Conservation (phyloP, 2,329 filamentous ascomycete genomes). For the Mycosphaerella sp. region DNA sequence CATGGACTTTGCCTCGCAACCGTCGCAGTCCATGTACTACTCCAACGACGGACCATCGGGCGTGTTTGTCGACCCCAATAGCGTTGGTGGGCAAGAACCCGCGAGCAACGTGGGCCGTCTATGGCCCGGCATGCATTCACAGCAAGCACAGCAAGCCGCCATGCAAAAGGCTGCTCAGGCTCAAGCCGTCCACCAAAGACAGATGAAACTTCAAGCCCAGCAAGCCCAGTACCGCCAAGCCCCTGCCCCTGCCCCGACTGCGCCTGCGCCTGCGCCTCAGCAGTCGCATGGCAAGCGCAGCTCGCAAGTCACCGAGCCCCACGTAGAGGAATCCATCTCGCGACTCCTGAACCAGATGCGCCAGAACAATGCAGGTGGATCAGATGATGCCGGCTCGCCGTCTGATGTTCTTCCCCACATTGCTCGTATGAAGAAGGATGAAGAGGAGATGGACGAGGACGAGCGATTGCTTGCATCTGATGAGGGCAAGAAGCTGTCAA, state of each 20-base stretch:
- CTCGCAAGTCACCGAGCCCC: conserved; percentile 41
- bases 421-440: conserved; percentile 76
- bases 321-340: conserved; percentile 80
- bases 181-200: conserved; percentile 45
- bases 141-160: conserved; percentile 59
- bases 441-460: conserved; percentile 98
- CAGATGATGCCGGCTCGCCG: conserved; percentile 43
- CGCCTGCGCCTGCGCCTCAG: conserved; percentile 29
- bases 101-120: conserved; percentile 58
- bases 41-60: conserved; percentile 37
- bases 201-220: conserved; percentile 38
- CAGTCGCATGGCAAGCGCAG: conserved; percentile 38
- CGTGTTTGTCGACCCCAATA: conserved; percentile 67
- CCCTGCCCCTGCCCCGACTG: conserved; percentile 19
- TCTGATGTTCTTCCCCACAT: conserved; percentile 56
- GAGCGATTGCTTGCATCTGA: conserved; percentile 91
- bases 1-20: conserved; percentile 49
- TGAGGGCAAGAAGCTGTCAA: conserved; percentile 97
- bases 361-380: conserved; percentile 49
- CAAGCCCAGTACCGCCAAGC: conserved; percentile 35
- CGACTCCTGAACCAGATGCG: conserved; percentile 90
- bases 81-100: conserved; percentile 56
- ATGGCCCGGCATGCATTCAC: conserved; percentile 91
- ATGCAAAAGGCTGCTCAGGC: conserved; percentile 50
- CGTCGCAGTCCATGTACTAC: conserved; percentile 57